Evolutionary conservation across 352 stramenopile species (phyloP), one percentile per base, ranked within the genome.

Genomic region (Pythium rishiriense): DNA sequence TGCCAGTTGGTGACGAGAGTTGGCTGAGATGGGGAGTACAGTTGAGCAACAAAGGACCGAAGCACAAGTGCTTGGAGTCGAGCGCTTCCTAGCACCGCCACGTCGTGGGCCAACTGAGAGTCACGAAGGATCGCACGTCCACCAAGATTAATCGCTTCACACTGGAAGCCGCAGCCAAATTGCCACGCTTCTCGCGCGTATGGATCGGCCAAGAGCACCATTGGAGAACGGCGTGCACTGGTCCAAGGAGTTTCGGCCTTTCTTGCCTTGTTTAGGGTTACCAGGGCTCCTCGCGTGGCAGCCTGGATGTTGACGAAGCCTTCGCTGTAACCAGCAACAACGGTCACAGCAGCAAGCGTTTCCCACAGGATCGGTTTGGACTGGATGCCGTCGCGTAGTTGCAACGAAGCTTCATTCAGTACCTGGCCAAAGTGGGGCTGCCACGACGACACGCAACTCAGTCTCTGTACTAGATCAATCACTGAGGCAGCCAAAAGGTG

Each of bases 321-420:
- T 24, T 67, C 60, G 25, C 60, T 57, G 43, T 58, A 60, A 22
- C 60, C 60, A 3, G 42, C 45, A 26, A 39, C 37, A 1, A 67
- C 54, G 21, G 22, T 22, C 12, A 67, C 21, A 10, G 11, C 31
- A 31, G 50, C 31, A n/a, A 57, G n/a, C 21, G 21, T 4, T 11
- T 46, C 12, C 2, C 8, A 4, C 8, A 4, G 17, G 26, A 52
- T 25, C 9, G 8, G 46, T 21, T 37, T 52, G 24, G 46, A 22
- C 15, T 45, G 28, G 19, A 29, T 50, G 12, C 5, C 25, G 17
- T 55, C 28, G 47, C 28, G 1, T 37, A 52, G 17, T 9, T n/a
- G 46, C 4, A 12, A 11, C 1, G 42, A 17, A 0, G 50, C 9
- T 12, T 28, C 19, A 0, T 62, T 10, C 1, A 62, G 10, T 4